Conservation (phyloP, 2,329 filamentous ascomycete species). For the Nothophaeocryptopus gaeumannii region DNA sequence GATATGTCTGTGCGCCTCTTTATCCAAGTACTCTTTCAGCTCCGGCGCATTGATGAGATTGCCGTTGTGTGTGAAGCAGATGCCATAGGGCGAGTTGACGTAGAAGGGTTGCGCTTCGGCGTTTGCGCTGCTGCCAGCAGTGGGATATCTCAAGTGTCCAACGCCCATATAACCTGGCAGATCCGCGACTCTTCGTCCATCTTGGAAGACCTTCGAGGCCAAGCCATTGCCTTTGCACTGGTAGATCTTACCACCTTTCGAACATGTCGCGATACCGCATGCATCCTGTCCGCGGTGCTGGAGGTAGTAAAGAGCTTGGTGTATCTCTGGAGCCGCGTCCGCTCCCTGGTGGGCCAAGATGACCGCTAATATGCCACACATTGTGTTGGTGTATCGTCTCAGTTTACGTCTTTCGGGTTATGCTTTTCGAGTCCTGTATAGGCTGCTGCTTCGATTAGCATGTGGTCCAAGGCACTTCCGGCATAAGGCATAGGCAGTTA, state of each 20-base stretch:
- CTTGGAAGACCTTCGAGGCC: slow-evolving; percentile 78
- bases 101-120: slow-evolving; percentile 92
- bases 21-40: slow-evolving; percentile 68
- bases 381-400: slow-evolving; percentile 29
- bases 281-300: slow-evolving; percentile 79
- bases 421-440: not conserved
- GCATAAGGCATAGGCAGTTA: not conserved
- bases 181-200: slow-evolving; percentile 69
- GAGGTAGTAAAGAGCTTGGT: slow-evolving; percentile 40
- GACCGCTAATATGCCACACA: slow-evolving; percentile 53
- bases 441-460: slow-evolving; percentile 7
- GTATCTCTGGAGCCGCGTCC: slow-evolving; percentile 37
- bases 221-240: slow-evolving; percentile 90
- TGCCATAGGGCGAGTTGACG: slow-evolving; percentile 79
- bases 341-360: slow-evolving; percentile 45
- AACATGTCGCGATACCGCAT: slow-evolving; percentile 75
- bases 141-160: slow-evolving; percentile 84
- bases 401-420: slow-evolving; percentile 7
- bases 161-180: slow-evolving; percentile 84
- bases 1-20: slow-evolving; percentile 78
- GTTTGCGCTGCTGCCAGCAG: slow-evolving; percentile 77
- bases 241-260: slow-evolving; percentile 73
- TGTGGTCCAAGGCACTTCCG: not conserved
- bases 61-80: slow-evolving; percentile 80
- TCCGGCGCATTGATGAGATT: slow-evolving; percentile 79